Percentiles rank a stretch among this genome's conserved stretches.
Conservation (phyloP, 306 rosid species). For the Gleditsia sinensis region DNA sequence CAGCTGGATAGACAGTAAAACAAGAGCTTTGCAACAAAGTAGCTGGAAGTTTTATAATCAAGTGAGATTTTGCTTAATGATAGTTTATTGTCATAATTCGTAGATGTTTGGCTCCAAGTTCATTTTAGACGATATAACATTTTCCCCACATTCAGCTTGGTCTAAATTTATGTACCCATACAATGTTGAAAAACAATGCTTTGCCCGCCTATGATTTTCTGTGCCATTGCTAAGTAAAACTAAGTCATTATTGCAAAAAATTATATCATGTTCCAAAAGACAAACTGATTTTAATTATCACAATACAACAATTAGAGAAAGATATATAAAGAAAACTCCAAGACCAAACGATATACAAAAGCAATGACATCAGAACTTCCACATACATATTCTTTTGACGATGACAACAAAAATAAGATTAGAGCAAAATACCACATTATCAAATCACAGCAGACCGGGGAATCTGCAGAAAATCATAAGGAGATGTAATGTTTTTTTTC, state of each 20-base stretch:
- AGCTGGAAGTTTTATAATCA: background rate
- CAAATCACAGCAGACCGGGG: background rate
- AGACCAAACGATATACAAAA: background rate
- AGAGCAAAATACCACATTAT: background rate
- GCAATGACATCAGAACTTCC: background rate
- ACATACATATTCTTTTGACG: too few relatives aligned
- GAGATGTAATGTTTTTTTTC: too few relatives aligned
- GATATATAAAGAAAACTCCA: background rate
- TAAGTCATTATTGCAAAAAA: background rate
- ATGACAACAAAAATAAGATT: background rate
- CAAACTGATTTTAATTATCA: background rate
- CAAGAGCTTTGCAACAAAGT: background rate
- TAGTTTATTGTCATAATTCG: background rate
- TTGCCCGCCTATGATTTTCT: background rate
- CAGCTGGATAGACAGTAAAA: background rate
- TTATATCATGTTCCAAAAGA: background rate
- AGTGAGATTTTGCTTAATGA: background rate
- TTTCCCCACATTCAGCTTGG: background rate
- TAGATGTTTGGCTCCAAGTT: background rate
- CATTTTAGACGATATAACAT: background rate
- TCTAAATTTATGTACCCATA: background rate
- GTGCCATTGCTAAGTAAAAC: background rate
- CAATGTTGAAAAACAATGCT: background rate
- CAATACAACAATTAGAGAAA: background rate
- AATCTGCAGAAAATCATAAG: background rate